These are phyloP conservation scores for Picea sitchensis DNA, from an alignment of 75 land plant species.

Conservation along the genomic window DNA sequence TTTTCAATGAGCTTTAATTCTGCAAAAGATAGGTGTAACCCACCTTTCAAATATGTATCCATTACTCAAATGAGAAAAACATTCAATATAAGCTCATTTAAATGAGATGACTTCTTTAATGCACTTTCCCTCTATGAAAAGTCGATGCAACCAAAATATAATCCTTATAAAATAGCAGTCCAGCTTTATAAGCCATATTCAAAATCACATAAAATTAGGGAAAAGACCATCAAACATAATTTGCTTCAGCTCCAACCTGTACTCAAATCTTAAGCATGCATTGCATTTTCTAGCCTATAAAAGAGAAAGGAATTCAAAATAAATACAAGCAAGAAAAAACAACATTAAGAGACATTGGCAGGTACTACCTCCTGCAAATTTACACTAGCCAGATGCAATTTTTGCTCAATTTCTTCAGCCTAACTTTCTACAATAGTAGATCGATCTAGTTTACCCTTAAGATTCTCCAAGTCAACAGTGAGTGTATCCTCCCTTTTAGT, in stretches of 20 bases:
- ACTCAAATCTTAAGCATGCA: no score
- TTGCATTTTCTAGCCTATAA: neutral
- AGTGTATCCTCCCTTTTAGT: slow-evolving; percentile 23
- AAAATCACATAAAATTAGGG: neutral
- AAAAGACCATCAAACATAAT: neutral
- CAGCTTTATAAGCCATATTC: neutral
- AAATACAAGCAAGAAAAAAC: neutral
- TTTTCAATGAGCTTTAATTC: slow-evolving; percentile 22
- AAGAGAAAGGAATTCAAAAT: neutral
- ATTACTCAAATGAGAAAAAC: neutral
- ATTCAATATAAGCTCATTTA: neutral
- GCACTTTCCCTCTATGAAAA: neutral
- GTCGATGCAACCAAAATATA: neutral
- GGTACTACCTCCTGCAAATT: slow-evolving; percentile 36
- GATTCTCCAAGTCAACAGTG: slow-evolving; percentile 26
- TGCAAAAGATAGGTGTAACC: slow-evolving; percentile 8
- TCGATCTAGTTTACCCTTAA: slow-evolving; percentile 27
- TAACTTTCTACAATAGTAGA: slow-evolving; percentile 18
- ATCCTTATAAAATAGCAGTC: neutral
- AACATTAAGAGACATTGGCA: no score
- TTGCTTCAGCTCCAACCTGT: neutral
- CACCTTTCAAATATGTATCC: no score
- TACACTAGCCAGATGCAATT: slow-evolving; percentile 17
- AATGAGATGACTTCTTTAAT: neutral
- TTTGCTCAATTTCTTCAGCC: slow-evolving; percentile 30